Percentiles rank a stretch among this genome's conserved stretches.
Conservation (phyloP, 1,284 basidiomycete genomes). For the Microbotryum scabiosae region DNA sequence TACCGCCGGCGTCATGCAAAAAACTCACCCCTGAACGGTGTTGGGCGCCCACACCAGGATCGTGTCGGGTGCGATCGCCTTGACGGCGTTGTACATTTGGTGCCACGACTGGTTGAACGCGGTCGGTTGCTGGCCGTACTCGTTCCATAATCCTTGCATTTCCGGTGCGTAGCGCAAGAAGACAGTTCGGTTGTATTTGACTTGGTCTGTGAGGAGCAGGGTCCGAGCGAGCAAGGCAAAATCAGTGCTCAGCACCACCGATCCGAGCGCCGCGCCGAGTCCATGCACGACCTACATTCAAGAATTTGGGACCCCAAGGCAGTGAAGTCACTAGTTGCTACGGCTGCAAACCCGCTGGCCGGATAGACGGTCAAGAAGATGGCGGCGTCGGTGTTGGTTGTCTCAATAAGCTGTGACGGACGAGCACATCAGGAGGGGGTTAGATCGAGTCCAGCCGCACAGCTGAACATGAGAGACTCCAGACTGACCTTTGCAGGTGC, state of each 20-base stretch:
- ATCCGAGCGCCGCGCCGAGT: not conserved
- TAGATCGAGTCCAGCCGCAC: not conserved
- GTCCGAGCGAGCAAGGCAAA: not conserved
- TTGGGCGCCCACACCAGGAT: conserved; percentile 39
- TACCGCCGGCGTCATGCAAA: not conserved
- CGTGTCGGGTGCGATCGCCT: conserved; percentile 31
- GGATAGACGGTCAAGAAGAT: conserved; percentile 39
- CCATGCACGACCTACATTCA: conserved; percentile 17
- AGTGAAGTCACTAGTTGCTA: conserved; percentile 32
- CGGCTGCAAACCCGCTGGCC: conserved; percentile 14
- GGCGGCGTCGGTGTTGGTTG: conserved; percentile 34
- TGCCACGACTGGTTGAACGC: conserved; percentile 31
- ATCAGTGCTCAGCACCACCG: no score
- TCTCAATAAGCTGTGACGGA: conserved; percentile 27
- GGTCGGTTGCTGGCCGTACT: conserved; percentile 35
- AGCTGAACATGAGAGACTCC: not conserved
- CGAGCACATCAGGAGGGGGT: not conserved
- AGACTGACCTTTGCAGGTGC: conserved; percentile 29
- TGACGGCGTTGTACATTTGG: conserved; percentile 34
- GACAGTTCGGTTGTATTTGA: conserved; percentile 31
- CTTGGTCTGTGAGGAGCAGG: conserved; percentile 21
- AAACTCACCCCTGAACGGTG: conserved; percentile 30
- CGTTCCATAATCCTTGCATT: conserved; percentile 38
- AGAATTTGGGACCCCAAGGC: conserved; percentile 34
- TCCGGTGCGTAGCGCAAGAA: conserved; percentile 39